phyloP scores from a whole-genome alignment of 495 filamentous ascomycete genomes.

The Thermochaetoides thermophila region DNA sequence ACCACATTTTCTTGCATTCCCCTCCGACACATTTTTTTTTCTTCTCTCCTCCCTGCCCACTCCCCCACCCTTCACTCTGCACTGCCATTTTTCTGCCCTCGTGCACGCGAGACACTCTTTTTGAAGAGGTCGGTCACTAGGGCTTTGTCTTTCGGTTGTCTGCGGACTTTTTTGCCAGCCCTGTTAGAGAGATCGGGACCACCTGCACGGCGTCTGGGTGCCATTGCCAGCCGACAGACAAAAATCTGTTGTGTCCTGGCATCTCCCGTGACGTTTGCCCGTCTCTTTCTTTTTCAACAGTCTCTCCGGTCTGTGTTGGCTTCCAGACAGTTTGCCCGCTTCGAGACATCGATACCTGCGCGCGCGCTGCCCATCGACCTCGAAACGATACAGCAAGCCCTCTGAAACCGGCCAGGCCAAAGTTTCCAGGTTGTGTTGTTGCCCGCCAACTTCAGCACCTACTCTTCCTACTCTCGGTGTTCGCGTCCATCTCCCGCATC shows the following conservation, averaged over 20 bases:
- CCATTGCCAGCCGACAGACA: constrained; percentile 6
- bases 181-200: constrained; percentile 7
- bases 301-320: neutral
- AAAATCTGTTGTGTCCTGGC: constrained; percentile 5
- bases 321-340: neutral
- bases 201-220: constrained; percentile 4
- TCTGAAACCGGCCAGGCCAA: neutral
- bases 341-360: neutral
- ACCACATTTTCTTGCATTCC: constrained; percentile 6
- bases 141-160: constrained; percentile 10
- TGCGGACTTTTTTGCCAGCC: too few relatives aligned
- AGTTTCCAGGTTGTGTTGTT: too few relatives aligned
- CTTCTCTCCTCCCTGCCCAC: constrained; percentile 4
- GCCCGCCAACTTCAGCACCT: neutral
- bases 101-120: constrained; percentile 6
- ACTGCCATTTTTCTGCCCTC: constrained; percentile 3
- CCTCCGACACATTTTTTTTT: constrained; percentile 14
- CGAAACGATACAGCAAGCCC: neutral
- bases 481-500: too few relatives aligned
- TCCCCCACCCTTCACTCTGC: constrained; percentile 7
- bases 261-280: constrained; percentile 4
- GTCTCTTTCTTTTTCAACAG: constrained; percentile 4
- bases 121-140: constrained; percentile 9
- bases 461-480: too few relatives aligned
- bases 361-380: constrained; percentile 1